Conservation (phyloP, 2,329 filamentous ascomycete species). For the Endothia cerciana region DNA sequence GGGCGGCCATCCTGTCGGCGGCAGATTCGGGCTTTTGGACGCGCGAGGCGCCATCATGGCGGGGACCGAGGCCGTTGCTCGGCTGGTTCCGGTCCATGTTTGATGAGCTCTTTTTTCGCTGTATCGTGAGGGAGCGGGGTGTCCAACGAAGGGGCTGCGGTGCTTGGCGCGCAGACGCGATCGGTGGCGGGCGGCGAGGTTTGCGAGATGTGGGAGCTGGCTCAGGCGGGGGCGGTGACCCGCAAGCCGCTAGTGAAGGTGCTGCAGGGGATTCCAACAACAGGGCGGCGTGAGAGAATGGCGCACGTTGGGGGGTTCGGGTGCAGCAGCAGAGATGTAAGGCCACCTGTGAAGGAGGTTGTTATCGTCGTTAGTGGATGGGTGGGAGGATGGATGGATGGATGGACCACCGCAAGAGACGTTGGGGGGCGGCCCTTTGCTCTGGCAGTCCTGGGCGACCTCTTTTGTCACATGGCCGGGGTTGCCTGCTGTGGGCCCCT, state of each 20-base stretch:
- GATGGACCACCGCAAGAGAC: too few species aligned
- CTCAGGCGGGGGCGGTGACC: neutral
- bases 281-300: neutral
- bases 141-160: slow-evolving; percentile 12
- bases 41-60: slow-evolving; percentile 57
- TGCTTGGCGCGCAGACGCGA: too few species aligned
- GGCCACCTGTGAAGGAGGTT: neutral
- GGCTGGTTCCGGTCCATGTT: slow-evolving; percentile 58
- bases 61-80: slow-evolving; percentile 53
- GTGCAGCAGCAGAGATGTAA: neutral
- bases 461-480: neutral
- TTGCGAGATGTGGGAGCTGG: neutral
- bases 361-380: neutral
- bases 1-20: slow-evolving; percentile 71
- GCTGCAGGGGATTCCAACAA: neutral
- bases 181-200: neutral
- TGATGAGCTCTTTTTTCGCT: too few species aligned
- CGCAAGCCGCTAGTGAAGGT: neutral
- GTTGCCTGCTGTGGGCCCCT: neutral
- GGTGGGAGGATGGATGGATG: neutral
- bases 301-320: neutral
- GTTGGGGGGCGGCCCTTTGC: too few species aligned
- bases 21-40: slow-evolving; percentile 61
- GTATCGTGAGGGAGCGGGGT: neutral
- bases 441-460: neutral